These are phyloP conservation scores for Xylariales sp. DNA, from an alignment of 2,329 filamentous ascomycete species.

Conservation along the genomic window DNA sequence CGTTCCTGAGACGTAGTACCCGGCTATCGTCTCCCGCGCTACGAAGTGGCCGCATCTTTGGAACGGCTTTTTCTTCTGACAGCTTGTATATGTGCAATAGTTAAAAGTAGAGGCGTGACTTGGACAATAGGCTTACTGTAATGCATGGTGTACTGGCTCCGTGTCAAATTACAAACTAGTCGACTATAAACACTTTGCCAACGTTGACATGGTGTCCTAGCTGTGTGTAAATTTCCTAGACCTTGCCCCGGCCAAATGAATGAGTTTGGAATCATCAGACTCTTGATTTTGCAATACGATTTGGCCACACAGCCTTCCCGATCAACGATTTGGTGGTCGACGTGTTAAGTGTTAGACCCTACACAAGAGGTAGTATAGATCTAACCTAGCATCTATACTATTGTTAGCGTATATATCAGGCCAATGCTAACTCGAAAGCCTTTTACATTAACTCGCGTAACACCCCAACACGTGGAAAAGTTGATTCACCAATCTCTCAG, in stretches of 20 bases:
- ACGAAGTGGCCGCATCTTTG: too few relatives aligned
- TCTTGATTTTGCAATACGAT: neutral
- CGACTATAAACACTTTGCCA: too few relatives aligned
- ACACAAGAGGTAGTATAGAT: neutral
- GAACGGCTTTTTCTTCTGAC: too few relatives aligned
- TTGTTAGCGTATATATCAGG: neutral
- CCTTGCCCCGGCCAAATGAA: too few relatives aligned
- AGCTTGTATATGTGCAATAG: too few relatives aligned
- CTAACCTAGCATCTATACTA: neutral
- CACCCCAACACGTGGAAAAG: neutral
- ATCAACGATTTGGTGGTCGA: neutral
- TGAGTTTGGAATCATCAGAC: neutral
- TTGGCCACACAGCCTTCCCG: neutral
- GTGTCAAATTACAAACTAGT: too few relatives aligned
- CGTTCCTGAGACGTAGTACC: neutral
- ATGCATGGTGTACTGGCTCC: too few relatives aligned
- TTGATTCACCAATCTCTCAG: neutral
- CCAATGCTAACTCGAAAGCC: neutral
- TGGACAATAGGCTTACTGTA: too few relatives aligned
- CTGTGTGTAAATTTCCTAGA: too few relatives aligned
- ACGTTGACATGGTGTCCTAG: too few relatives aligned
- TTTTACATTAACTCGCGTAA: neutral
- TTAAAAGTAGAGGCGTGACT: too few relatives aligned
- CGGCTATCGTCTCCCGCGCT: neutral
- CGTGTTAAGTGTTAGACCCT: too few relatives aligned